Evolutionary conservation across 2,329 filamentous ascomycete species (phyloP).

Genomic region (Neoascochyta sp.): DNA sequence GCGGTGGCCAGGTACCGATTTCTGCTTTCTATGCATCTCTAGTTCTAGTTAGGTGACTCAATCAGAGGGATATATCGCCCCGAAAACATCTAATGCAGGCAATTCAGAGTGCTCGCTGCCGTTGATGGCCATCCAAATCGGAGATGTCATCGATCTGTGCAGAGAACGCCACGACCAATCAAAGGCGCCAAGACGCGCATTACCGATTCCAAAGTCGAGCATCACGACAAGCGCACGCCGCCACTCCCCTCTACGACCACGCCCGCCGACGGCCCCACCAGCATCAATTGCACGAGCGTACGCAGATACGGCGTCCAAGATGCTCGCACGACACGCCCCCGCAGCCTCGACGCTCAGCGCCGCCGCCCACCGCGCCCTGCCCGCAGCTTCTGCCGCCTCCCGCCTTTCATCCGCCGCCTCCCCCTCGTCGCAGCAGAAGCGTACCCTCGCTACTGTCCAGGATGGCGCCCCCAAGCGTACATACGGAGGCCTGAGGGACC

Average conservation of each 20-base stretch:
- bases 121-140: constrained; percentile 5
- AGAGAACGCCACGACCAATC: constrained; percentile 9
- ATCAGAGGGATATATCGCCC: too few relatives aligned
- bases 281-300: constrained; percentile 39
- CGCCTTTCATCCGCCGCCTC: constrained; percentile 42
- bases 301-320: constrained; percentile 27
- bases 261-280: constrained; percentile 23
- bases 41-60: too few relatives aligned
- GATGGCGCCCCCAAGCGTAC: constrained; percentile 56
- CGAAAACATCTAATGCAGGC: too few relatives aligned
- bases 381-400: constrained; percentile 37
- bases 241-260: constrained; percentile 29
- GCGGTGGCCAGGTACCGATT: too few relatives aligned
- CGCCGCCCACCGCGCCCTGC: constrained; percentile 42
- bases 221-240: constrained; percentile 20
- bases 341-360: constrained; percentile 39
- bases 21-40: too few relatives aligned
- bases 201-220: constrained; percentile 16
- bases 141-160: constrained; percentile 7
- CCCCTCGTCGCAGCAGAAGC: constrained; percentile 50
- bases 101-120: background rate
- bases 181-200: constrained; percentile 12
- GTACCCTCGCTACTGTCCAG: constrained; percentile 63
- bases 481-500: constrained; percentile 86
- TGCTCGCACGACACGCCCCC: constrained; percentile 43